Evolutionary conservation across 2,329 filamentous ascomycete genomes (phyloP), one percentile per base, ranked within the genome.

Genomic region (Ophiostoma quercus): DNA sequence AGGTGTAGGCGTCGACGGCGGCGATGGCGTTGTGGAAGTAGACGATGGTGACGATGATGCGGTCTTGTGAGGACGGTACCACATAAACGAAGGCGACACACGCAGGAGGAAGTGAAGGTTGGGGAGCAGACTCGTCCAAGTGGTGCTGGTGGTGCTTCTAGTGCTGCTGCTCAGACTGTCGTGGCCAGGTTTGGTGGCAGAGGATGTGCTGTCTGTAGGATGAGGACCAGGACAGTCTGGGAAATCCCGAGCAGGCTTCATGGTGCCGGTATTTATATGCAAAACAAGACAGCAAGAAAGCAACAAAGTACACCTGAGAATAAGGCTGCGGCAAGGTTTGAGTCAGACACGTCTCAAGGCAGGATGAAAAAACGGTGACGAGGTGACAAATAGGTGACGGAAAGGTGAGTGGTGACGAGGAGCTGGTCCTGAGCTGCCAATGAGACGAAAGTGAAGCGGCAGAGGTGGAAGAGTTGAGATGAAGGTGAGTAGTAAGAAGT

Each of bases 301-400:
- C 11, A 54, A 54, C 16, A 54, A 54, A 57, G 51, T 22, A 22
- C 19, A 57, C 4, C n/a, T 25, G 51, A 25, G 22, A 47, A 16
- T n/a, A 47, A n/a, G 43, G 43, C 43, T 57, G 51, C 11, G 39
- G 39, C 39, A 41, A 41, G 51, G 51, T 25, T 25, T 25, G 22
- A 57, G 51, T 57, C 51, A 57, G 51, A 25, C 51, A 57, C 25
- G 51, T 57, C 51, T 57, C 51, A 29, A 57, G n/a, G 6, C 43
- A 47, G 43, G 43, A 7, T 47, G 43, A 57, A 57, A 57, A 5
- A 57, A 57, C 9, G 51, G 51, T 57, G 51, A 57, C 51, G 16
- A 57, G 22, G 51, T 47, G 12, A 8, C 6, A 9, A 9, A n/a
- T 34, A 7, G 16, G 47, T 51, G 51, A 22, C 51, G 12, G 7